phyloP scores from a whole-genome alignment of 1,284 basidiomycete species.

The Marasmius sp. region DNA sequence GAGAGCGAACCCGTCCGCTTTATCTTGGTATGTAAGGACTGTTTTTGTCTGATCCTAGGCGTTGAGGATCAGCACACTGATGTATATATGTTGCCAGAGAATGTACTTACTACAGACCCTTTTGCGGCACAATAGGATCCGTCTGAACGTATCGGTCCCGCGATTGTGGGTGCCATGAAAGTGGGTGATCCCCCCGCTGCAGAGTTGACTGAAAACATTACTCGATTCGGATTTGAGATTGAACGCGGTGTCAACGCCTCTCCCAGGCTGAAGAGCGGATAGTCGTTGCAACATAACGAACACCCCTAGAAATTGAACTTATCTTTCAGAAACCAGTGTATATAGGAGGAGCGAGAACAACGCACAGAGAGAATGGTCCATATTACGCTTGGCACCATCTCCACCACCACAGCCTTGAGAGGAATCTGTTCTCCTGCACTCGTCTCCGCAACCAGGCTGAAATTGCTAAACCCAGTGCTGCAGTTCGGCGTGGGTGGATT shows the following conservation, averaged over 20 bases:
- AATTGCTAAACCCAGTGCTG: constrained; percentile 28
- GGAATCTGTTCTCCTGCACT: constrained; percentile 28
- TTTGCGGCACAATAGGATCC: background rate
- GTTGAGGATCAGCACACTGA: constrained; percentile 5
- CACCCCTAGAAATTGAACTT: constrained; percentile 27
- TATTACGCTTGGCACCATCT: constrained; percentile 34
- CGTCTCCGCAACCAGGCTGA: constrained; percentile 34
- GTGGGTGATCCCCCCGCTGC: constrained; percentile 37
- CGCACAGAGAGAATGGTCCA: constrained; percentile 40
- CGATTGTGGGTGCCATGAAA: constrained; percentile 36
- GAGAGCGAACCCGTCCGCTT: constrained; percentile 37
- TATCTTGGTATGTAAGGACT: constrained; percentile 34
- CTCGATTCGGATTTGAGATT: constrained; percentile 31
- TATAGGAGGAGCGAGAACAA: constrained; percentile 2
- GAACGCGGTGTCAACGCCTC: constrained; percentile 39
- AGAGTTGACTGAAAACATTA: constrained; percentile 36
- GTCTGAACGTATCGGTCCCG: background rate
- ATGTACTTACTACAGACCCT: background rate
- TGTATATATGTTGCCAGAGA: too few species aligned
- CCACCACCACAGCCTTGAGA: constrained; percentile 34
- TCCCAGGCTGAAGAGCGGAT: constrained; percentile 33
- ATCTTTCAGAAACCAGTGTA: background rate
- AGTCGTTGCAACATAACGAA: constrained; percentile 38
- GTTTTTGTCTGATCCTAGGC: constrained; percentile 22
- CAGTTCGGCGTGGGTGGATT: constrained; percentile 24